Percentiles rank a stretch among this genome's conserved stretches.
phyloP scores from a whole-genome alignment of 805 yeast species.

The Lipomyces sp. region DNA sequence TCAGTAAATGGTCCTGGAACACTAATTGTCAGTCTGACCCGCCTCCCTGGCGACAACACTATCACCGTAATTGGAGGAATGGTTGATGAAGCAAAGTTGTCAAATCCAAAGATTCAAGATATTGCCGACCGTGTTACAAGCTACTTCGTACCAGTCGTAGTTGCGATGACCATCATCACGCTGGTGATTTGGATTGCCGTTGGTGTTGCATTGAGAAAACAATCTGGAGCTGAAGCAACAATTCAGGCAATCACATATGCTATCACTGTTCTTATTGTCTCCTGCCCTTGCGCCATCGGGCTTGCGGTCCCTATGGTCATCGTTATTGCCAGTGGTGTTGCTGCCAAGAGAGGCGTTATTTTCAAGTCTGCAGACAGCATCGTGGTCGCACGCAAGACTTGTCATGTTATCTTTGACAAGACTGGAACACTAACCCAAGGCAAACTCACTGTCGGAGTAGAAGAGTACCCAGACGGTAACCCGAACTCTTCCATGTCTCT shows the following conservation, averaged over 20 bases:
- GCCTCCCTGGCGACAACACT: constrained; percentile 44
- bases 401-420: constrained; percentile 36
- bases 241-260: constrained; percentile 30
- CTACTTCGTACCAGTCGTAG: constrained; percentile 69
- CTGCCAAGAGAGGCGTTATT: constrained; percentile 32
- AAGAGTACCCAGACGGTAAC: constrained; percentile 13
- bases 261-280: constrained; percentile 23
- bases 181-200: constrained; percentile 63
- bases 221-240: constrained; percentile 9
- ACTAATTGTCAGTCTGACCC: constrained; percentile 56
- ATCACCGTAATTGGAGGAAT: too few relatives aligned
- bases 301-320: constrained; percentile 36
- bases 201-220: constrained; percentile 62
- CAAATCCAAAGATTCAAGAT: constrained; percentile 70
- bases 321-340: constrained; percentile 31
- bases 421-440: constrained; percentile 37
- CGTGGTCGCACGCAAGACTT: constrained; percentile 14
- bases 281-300: constrained; percentile 40
- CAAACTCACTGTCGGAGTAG: constrained; percentile 7
- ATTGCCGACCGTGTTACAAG: constrained; percentile 70
- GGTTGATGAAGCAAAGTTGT: constrained; percentile 67
- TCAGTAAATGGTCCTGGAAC: constrained; percentile 58
- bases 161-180: constrained; percentile 63
- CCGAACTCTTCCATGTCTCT: neutral
- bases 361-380: constrained; percentile 30